Percentiles rank a stretch among this genome's conserved stretches.
phyloP scores from a whole-genome alignment of 1,284 basidiomycete genomes.

The Cutaneotrichosporon curvatum region DNA sequence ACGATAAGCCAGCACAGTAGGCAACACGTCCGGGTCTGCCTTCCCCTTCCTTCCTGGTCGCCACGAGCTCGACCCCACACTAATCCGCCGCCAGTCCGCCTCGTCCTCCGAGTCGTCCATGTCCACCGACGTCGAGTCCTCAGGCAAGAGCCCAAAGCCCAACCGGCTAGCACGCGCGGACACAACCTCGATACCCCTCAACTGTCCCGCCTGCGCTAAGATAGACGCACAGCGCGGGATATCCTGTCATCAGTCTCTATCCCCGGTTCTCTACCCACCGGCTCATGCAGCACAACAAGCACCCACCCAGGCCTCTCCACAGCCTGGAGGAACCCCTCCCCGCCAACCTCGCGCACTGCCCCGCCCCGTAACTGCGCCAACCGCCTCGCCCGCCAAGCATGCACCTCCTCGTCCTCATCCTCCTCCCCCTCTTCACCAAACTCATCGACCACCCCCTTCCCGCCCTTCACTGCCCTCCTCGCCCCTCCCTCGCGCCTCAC shows the following conservation, averaged over 20 bases:
- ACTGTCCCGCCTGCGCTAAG: constrained; percentile 8
- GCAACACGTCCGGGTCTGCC: constrained; percentile 44
- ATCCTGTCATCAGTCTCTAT: background rate
- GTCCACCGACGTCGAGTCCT: constrained; percentile 8
- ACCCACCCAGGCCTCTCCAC: constrained; percentile 40
- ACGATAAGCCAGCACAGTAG: constrained; percentile 40
- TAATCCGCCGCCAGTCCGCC: background rate
- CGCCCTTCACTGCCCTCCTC: background rate
- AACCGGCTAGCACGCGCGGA: constrained; percentile 36
- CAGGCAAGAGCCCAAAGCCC: constrained; percentile 32
- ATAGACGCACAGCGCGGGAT: constrained; percentile 1
- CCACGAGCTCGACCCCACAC: background rate
- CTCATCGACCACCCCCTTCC: constrained; percentile 12
- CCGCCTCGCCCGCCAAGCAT: constrained; percentile 5
- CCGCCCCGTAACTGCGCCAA: constrained; percentile 16
- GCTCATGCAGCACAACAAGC: constrained; percentile 40
- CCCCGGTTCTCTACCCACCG: constrained; percentile 25
- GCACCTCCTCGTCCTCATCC: constrained; percentile 16
- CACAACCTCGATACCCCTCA: constrained; percentile 10
- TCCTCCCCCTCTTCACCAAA: constrained; percentile 8
- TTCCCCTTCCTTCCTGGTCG: constrained; percentile 7
- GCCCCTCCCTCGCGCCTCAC: background rate
- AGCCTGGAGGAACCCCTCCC: constrained; percentile 31
- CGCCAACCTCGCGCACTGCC: constrained; percentile 34
- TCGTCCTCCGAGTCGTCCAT: constrained; percentile 17